A percentile compares a stretch with the other conserved stretches of the same genome.
Evolutionary conservation across 148 eudicot species (phyloP).

Genomic region (Rhododendron kiyosumense): DNA sequence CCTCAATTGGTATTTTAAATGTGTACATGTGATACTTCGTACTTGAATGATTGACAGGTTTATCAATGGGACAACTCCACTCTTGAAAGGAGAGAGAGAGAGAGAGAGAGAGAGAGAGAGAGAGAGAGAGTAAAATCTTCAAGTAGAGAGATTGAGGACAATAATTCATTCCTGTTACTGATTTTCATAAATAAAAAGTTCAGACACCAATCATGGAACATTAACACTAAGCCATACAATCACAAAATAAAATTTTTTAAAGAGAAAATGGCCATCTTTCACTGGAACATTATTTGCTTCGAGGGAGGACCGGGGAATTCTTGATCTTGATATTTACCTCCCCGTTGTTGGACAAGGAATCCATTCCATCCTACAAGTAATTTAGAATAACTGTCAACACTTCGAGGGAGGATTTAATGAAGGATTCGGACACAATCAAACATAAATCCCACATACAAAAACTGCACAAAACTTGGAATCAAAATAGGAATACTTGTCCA

Average conservation of each 20-base stretch:
- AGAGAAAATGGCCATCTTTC: neutral
- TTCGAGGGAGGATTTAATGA: neutral
- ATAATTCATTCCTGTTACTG: neutral
- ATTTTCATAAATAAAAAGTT: neutral
- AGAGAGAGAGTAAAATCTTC: too few species aligned
- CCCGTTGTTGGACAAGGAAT: neutral
- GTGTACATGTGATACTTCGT: too few species aligned
- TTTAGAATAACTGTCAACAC: neutral
- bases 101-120: too few species aligned
- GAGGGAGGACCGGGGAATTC: neutral
- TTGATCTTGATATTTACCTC: neutral
- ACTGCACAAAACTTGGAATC: neutral
- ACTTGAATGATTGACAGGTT: too few species aligned
- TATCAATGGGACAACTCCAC: too few species aligned
- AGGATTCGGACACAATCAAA: neutral
- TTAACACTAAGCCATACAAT: neutral
- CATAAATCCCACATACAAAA: neutral
- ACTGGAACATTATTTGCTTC: neutral
- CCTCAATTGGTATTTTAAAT: too few species aligned
- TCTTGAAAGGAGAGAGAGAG: too few species aligned
- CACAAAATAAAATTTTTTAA: neutral
- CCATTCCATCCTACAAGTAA: constrained; percentile 1
- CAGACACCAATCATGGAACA: neutral
- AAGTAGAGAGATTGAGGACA: too few species aligned
- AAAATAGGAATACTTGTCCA: neutral